Percentiles rank a stretch among this genome's conserved stretches.
Conservation (phyloP, 441 rosid species). For the Adansonia gregorii region DNA sequence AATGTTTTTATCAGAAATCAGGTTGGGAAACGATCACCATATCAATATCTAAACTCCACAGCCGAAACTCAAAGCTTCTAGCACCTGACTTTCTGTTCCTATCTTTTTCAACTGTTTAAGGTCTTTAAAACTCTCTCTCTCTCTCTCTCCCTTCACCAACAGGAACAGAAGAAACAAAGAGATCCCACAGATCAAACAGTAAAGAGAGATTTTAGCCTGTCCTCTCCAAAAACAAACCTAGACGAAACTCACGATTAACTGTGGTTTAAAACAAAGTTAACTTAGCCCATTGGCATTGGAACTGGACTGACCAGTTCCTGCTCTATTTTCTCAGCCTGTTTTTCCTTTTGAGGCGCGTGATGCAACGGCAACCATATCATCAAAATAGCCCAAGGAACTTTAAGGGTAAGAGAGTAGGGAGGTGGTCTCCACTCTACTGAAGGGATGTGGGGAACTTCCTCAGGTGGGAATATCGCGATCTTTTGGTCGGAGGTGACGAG, state of each 20-base stretch:
- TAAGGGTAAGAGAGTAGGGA: too few relatives aligned
- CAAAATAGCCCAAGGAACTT: too few relatives aligned
- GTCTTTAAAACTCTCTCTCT: slow-evolving; percentile 11
- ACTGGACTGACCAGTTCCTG: background rate
- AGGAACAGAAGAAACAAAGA: slow-evolving; percentile 35
- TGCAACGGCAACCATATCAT: background rate
- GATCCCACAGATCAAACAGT: slow-evolving; percentile 29
- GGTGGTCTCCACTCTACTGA: too few relatives aligned
- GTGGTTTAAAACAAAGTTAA: slow-evolving; percentile 29
- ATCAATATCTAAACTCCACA: too few relatives aligned
- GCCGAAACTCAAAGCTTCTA: too few relatives aligned
- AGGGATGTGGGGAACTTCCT: too few relatives aligned
- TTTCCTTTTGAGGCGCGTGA: background rate
- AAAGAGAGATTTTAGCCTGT: too few relatives aligned
- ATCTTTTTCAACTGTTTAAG: too few relatives aligned
- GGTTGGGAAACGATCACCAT: too few relatives aligned
- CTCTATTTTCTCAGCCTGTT: background rate
- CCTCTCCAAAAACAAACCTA: background rate
- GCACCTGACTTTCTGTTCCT: too few relatives aligned
- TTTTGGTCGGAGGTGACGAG: slow-evolving; percentile 31
- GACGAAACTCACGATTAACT: background rate
- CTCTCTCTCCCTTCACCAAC: slow-evolving; percentile 3
- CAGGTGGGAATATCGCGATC: background rate
- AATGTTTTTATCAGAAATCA: slow-evolving; percentile 37
- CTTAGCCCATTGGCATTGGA: slow-evolving; percentile 6